These are phyloP conservation scores for Vanrija sp. DNA, from an alignment of 1,284 basidiomycete species.

Conservation along the genomic window DNA sequence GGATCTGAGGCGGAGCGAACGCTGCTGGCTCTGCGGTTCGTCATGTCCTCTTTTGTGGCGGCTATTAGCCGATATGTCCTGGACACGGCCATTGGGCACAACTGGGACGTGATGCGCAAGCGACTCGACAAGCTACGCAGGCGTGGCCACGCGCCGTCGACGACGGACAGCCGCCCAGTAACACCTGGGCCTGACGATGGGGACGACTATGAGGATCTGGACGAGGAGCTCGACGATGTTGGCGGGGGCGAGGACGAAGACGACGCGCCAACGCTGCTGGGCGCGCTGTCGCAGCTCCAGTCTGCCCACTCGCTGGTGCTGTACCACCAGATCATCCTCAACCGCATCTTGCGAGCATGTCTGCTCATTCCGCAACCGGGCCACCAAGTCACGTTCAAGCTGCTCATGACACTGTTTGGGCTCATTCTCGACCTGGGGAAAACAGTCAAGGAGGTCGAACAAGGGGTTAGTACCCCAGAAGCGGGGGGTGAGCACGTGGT, in stretches of 20 bases:
- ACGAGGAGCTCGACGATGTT: constrained; percentile 13
- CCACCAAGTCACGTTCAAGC: constrained; percentile 61
- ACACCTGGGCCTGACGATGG: constrained; percentile 21
- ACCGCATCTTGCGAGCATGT: constrained; percentile 71
- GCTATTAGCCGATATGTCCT: constrained; percentile 65
- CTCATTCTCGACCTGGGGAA: constrained; percentile 67
- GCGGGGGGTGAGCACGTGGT: constrained; percentile 56
- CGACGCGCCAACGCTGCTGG: constrained; percentile 18
- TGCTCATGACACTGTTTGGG: constrained; percentile 63
- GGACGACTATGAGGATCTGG: constrained; percentile 17
- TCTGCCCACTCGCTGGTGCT: constrained; percentile 71
- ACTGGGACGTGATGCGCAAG: constrained; percentile 65
- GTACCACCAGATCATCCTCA: constrained; percentile 65
- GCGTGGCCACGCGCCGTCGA: neutral
- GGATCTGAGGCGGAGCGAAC: constrained; percentile 55
- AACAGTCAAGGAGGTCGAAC: constrained; percentile 60
- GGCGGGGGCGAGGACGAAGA: constrained; percentile 42
- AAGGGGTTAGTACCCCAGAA: constrained; percentile 58
- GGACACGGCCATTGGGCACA: constrained; percentile 69
- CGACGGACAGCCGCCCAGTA: constrained; percentile 16
- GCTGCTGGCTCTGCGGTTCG: constrained; percentile 66
- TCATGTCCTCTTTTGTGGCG: constrained; percentile 64
- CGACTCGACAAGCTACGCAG: constrained; percentile 36
- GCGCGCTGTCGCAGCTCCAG: constrained; percentile 28
- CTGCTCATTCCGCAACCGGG: constrained; percentile 60